Conservation (phyloP, 257 asterid species). For the Dorcoceras hygrometricum region DNA sequence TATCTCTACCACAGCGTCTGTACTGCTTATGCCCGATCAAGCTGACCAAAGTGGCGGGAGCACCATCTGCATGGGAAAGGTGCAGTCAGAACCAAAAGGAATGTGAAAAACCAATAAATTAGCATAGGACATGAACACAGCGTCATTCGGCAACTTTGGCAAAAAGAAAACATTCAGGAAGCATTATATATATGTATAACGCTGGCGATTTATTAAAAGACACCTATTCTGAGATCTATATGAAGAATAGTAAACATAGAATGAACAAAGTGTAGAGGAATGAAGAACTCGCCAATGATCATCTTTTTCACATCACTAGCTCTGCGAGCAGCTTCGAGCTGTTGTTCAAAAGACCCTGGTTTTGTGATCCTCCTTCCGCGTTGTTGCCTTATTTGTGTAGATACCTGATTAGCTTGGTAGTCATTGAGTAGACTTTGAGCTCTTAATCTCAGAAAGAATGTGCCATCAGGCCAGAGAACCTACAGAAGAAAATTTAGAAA, state of each 20-base stretch:
- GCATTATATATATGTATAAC: constrained; percentile 2
- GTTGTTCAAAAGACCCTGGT: constrained; percentile 83
- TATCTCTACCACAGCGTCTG: constrained; percentile 79
- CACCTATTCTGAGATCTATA: constrained; percentile 3
- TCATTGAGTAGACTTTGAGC: constrained; percentile 36
- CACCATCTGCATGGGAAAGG: constrained; percentile 64
- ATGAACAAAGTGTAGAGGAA: constrained; percentile 18
- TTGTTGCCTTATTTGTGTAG: constrained; percentile 36
- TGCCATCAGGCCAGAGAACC: constrained; percentile 97
- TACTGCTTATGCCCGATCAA: constrained; percentile 95
- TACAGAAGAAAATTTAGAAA: constrained; percentile 28
- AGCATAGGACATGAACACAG: background rate
- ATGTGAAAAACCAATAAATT: background rate
- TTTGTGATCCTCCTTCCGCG: constrained; percentile 46
- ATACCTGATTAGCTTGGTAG: constrained; percentile 37
- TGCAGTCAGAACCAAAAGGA: constrained; percentile 18
- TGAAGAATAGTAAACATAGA: constrained; percentile 9
- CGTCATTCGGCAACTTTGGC: constrained; percentile 11
- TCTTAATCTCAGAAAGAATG: constrained; percentile 63
- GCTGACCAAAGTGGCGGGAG: constrained; percentile 91
- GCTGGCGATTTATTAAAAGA: background rate
- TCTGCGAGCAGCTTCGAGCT: constrained; percentile 96
- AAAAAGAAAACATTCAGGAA: constrained; percentile 12
- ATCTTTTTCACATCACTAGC: constrained; percentile 87
- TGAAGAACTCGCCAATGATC: constrained; percentile 67